A percentile compares a stretch with the other conserved stretches of the same genome.
phyloP scores from a whole-genome alignment of 2,329 filamentous ascomycete species.

The Ophiostoma pallidulum region DNA sequence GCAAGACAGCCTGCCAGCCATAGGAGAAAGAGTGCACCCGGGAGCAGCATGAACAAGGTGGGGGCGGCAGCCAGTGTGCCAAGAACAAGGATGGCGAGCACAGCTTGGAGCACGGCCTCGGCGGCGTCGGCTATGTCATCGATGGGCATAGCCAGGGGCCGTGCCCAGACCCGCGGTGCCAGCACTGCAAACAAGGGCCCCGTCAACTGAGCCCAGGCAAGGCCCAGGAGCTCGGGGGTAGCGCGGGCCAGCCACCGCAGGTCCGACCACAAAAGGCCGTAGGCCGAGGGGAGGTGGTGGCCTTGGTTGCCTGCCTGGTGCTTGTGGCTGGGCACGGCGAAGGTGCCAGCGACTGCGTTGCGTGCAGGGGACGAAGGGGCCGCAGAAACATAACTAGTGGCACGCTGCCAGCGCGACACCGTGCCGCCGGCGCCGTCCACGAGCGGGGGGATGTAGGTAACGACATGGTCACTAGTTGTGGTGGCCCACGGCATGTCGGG shows the following conservation, averaged over 20 bases:
- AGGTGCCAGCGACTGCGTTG: too few relatives aligned
- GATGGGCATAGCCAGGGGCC: conserved; percentile 16
- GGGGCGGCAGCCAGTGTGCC: conserved; percentile 20
- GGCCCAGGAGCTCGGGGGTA: conserved; percentile 2
- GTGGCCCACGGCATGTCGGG: neutral
- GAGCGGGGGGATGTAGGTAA: conserved; percentile 28
- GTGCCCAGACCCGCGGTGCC: neutral
- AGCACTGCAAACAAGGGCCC: neutral
- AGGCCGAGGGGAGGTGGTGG: neutral
- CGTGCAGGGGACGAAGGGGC: too few relatives aligned
- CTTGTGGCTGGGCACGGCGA: too few relatives aligned
- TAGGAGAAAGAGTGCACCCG: conserved; percentile 22
- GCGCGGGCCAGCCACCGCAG: conserved; percentile 4
- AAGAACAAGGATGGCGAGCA: conserved; percentile 17
- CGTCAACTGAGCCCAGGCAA: neutral
- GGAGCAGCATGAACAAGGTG: conserved; percentile 23
- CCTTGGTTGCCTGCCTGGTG: neutral
- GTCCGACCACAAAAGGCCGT: conserved; percentile 6
- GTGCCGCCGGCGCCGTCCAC: conserved; percentile 29
- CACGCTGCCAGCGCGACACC: conserved; percentile 17
- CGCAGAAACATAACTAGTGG: too few relatives aligned
- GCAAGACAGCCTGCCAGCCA: conserved; percentile 21
- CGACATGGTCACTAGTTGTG: conserved; percentile 8
- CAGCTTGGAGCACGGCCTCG: conserved; percentile 9
- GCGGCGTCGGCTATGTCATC: conserved; percentile 28